These are phyloP conservation scores for Talaromyces islandicus DNA, from an alignment of 2,329 filamentous ascomycete genomes.

Conservation along the genomic window DNA sequence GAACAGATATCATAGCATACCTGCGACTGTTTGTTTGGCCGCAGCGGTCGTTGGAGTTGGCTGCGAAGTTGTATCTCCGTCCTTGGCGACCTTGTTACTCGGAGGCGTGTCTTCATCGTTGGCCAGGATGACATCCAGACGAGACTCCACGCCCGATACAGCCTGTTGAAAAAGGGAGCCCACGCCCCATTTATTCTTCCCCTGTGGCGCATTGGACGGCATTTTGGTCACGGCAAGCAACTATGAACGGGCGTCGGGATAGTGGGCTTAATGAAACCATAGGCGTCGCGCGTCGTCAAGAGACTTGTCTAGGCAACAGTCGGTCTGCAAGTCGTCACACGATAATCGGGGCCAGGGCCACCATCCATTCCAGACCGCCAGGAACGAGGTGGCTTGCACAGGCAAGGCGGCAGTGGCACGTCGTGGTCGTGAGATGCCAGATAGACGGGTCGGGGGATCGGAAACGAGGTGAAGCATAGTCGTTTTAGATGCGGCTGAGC, in stretches of 20 bases:
- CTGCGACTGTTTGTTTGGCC: constrained; percentile 17
- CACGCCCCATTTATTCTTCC: constrained; percentile 64
- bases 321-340: neutral
- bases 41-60: constrained; percentile 1
- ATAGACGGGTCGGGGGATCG: neutral
- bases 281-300: neutral
- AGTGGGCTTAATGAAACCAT: neutral
- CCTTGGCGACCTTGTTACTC: constrained; percentile 30
- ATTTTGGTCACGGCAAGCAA: constrained; percentile 15
- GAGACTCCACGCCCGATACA: constrained; percentile 88
- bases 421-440: neutral
- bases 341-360: neutral
- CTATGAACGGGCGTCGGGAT: neutral
- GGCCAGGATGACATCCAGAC: constrained; percentile 82
- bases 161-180: constrained; percentile 73
- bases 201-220: constrained; percentile 30
- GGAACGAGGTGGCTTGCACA: neutral
- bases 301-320: neutral
- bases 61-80: constrained; percentile 16
- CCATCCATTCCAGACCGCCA: neutral
- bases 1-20: constrained; percentile 20
- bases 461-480: neutral
- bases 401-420: neutral
- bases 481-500: neutral
- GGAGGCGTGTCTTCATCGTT: constrained; percentile 57